Base-by-base conservation (phyloP, 176 grass and related monocot species). In the Coix lacrymajobi region DNA sequence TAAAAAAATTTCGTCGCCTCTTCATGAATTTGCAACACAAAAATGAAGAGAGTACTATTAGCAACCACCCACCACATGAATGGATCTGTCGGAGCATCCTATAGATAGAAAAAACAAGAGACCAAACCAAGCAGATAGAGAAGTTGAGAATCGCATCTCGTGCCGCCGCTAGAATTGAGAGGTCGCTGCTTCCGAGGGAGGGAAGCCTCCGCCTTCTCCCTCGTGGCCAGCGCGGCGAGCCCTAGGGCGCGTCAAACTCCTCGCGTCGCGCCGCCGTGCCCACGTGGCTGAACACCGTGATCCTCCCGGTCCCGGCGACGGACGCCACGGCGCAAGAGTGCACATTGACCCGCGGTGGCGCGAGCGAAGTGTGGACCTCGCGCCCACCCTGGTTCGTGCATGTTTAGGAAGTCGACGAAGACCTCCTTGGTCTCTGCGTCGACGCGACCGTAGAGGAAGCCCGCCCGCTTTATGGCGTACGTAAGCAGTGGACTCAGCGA, bases 1-100 rank as follows among this genome's bases (percentile, higher is more conserved):
- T 91, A n/a, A n/a, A 98, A 83, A 52, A 98, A 98, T 70, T 98
- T 98, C 61, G 40, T 98, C 3, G 92, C 89, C 74, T 98, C 96
- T 3, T 95, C 96, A 19, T 98, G 92, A 86, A 95, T 95, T 92
- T 98, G 86, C 78, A 7, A 54, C 79, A 54, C 85, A 30, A 40
- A 40, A 40, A 40, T 40, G 38, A 3, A 81, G 29, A 17, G 39
- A 19, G 37, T 45, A 36, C 44, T 48, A 73, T 39, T 2, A 76
- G 74, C 52, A 78, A 52, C 67, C 7, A 61, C 6, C 44, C 12
- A 48, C 15, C 46, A 17, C 15, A 51, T 6, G 48, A 30, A 71
- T 45, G 39, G 62, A 62, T 32, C 10, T 43, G 41, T 2, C 11
- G 11, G 41, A 43, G 41, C 41, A 43, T 43, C 41, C 41, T 43